phyloP scores from a whole-genome alignment of 2,329 filamentous ascomycete species.

The Xylaria sp. region DNA sequence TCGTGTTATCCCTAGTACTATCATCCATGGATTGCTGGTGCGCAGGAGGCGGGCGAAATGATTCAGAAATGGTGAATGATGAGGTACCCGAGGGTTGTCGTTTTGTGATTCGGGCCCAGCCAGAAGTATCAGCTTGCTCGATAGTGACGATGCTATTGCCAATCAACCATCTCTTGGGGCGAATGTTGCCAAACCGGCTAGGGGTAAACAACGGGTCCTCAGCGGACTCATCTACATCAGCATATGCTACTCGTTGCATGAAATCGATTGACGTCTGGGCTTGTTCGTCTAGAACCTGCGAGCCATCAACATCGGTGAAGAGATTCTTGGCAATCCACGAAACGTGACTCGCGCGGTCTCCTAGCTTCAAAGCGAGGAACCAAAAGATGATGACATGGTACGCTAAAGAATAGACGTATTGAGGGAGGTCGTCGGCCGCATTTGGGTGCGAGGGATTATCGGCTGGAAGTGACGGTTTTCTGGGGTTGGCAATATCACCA shows the following conservation, averaged over 20 bases:
- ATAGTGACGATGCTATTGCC: conserved; percentile 80
- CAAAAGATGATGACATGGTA: conserved; percentile 97
- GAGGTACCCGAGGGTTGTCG: conserved; percentile 76
- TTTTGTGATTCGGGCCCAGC: conserved; percentile 77
- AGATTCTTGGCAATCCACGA: conserved; percentile 91
- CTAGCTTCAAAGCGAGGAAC: conserved; percentile 90
- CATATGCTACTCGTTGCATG: conserved; percentile 88
- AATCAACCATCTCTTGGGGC: conserved; percentile 76
- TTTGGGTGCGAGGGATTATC: conserved; percentile 49
- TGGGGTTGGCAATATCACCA: conserved; percentile 55
- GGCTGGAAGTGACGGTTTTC: conserved; percentile 37
- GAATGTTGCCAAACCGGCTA: conserved; percentile 72
- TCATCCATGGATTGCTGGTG: conserved; percentile 66
- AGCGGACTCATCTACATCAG: conserved; percentile 82
- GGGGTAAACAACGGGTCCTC: conserved; percentile 73
- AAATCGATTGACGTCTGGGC: conserved; percentile 94
- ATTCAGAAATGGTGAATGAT: conserved; percentile 68
- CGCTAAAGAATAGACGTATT: conserved; percentile 93
- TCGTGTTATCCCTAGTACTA: conserved; percentile 58
- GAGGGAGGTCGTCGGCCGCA: conserved; percentile 78
- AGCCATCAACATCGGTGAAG: conserved; percentile 80
- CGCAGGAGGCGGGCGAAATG: conserved; percentile 67
- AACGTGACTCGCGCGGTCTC: conserved; percentile 85
- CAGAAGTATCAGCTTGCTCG: conserved; percentile 73
- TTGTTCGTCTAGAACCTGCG: conserved; percentile 86